Base-by-base conservation (phyloP, 2,329 filamentous ascomycete species). In the Fusarium metavorans region DNA sequence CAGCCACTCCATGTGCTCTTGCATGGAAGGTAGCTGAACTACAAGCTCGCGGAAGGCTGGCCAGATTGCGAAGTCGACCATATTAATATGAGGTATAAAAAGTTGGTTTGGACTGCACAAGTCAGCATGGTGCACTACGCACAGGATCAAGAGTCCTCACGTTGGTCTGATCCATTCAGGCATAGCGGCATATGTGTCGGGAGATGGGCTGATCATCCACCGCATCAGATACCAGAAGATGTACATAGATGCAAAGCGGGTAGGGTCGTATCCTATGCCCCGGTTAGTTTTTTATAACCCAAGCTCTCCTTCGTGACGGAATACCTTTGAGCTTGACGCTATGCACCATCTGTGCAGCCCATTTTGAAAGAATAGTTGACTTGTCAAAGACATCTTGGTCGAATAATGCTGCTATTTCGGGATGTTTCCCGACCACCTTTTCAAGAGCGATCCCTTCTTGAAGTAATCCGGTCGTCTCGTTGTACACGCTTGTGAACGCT, bases 171-270 rank as follows among this genome's bases (percentile, higher is more conserved):
- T 72, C 70, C 70, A 72, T 67, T 59, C 70, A 1, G 70, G 66
- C 48, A 72, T 67, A 2, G 60, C 66, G 1, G 60, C 59, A 14
- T 72, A 73, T 6, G 70, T 61, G 6, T 70, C 70, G 1, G 70
- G 66, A 0, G 70, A 59, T 0, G 70, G 70, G 2, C 52, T 4
- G 1, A 72, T 59, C 60, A 70, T 73, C 70, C 70, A 72, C 6
- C 70, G 56, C 70, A 72, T 72, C 20, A 72, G 25, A 7, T 70
- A 70, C 70, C 70, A 72, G 5, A 72, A 73, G 0, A 72, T 2
- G 8, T 52, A 66, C 70, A 72, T 70, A 0, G 59, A 66, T 7
- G 70, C 65, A 32, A 72, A 72, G 0, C 70, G 70, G 0, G 70
- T 72, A 32, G 73, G 73, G 1, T 73, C 70, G 5, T 73, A 73